Conservation (phyloP, 768 basidiomycete species). For the Rossbeevera mucosa region DNA sequence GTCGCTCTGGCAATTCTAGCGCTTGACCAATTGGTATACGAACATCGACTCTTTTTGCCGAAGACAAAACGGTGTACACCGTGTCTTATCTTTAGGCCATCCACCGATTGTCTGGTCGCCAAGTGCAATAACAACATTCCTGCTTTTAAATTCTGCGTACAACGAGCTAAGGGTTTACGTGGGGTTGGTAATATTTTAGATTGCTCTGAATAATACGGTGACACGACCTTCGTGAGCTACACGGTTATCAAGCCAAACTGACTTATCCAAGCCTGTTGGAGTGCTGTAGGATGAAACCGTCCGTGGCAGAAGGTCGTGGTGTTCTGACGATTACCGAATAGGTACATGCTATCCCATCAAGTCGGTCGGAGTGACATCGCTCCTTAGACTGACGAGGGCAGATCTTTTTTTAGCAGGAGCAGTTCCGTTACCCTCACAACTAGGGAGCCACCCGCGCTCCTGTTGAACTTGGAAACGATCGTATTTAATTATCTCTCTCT, state of each 20-base stretch:
- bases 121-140: too few species aligned
- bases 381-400: background rate
- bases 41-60: background rate
- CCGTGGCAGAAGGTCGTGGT: background rate
- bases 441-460: background rate
- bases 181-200: background rate
- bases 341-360: background rate
- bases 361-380: background rate
- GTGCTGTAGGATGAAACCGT: background rate
- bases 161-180: background rate
- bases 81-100: background rate
- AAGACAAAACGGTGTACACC: background rate
- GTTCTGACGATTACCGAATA: background rate
- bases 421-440: background rate
- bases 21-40: background rate
- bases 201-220: background rate
- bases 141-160: too few species aligned
- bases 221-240: background rate
- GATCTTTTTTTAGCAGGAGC: background rate
- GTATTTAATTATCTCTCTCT: background rate
- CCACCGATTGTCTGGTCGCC: background rate
- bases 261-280: background rate
- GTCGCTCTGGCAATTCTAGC: background rate
- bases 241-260: background rate
- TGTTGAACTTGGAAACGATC: background rate